phyloP scores from a whole-genome alignment of 179 eudicot species.

The Spergularia azorica region DNA sequence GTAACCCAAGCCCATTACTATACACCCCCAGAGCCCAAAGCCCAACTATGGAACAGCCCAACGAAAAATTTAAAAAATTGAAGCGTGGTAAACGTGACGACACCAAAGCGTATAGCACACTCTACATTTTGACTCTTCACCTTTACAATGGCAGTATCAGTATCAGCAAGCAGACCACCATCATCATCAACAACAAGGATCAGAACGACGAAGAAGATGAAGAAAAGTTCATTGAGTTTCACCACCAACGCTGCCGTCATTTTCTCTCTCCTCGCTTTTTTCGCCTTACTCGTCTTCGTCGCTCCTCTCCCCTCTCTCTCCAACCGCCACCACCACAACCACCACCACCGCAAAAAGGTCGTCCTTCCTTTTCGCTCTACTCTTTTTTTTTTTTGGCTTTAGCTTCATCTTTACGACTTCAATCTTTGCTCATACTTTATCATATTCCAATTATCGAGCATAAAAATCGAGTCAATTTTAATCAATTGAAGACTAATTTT shows the following conservation, averaged over 20 bases:
- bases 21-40: too few relatives aligned
- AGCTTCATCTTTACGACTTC: not conserved
- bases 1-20: too few relatives aligned
- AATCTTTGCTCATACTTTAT: too few relatives aligned
- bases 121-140: too few relatives aligned
- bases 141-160: too few relatives aligned
- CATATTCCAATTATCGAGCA: not conserved
- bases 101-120: too few relatives aligned
- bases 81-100: too few relatives aligned
- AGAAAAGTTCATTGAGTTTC: not conserved
- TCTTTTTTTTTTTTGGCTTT: not conserved
- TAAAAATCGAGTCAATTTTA: not conserved
- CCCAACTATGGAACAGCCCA: too few relatives aligned
- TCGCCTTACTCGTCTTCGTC: constrained; percentile 18
- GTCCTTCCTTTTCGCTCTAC: not conserved
- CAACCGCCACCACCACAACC: constrained; percentile 6
- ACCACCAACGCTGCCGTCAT: constrained; percentile 10
- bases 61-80: too few relatives aligned
- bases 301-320: constrained; percentile 30
- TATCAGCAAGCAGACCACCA: too few relatives aligned
- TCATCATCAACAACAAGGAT: constrained; percentile 8
- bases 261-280: constrained; percentile 35
- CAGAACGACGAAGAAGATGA: constrained; percentile 22
- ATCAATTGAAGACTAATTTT: not conserved
- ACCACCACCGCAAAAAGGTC: constrained; percentile 27